phyloP scores from a whole-genome alignment of 2,329 filamentous ascomycete genomes.

The Aspergillus alliaceus region DNA sequence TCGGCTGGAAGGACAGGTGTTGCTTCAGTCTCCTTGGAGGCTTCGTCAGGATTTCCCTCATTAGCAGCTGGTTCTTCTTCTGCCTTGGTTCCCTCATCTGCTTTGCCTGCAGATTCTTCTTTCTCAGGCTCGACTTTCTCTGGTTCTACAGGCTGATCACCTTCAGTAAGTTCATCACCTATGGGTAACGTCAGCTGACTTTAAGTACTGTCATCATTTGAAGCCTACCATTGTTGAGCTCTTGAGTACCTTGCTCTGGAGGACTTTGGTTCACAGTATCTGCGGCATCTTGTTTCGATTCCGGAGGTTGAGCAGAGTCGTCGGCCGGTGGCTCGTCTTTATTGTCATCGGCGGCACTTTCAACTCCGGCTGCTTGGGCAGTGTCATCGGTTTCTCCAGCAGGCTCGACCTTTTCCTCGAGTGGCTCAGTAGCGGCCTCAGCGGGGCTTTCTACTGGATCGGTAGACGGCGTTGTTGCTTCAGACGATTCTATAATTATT shows the following conservation, averaged over 20 bases:
- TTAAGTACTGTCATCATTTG: neutral
- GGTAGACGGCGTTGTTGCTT: constrained; percentile 25
- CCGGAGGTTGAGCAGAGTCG: neutral
- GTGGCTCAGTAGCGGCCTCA: constrained; percentile 15
- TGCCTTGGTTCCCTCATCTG: constrained; percentile 31
- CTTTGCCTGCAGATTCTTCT: constrained; percentile 33
- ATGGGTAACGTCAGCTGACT: constrained; percentile 13
- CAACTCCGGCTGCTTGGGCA: constrained; percentile 7
- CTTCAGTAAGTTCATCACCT: constrained; percentile 38
- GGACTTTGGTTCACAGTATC: constrained; percentile 4
- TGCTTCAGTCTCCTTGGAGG: constrained; percentile 3
- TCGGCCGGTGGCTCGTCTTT: constrained; percentile 6
- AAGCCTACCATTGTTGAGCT: constrained; percentile 25
- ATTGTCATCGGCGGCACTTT: neutral
- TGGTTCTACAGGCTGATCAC: constrained; percentile 28
- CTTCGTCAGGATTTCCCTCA: constrained; percentile 12
- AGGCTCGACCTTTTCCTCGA: constrained; percentile 21
- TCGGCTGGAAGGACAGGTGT: neutral
- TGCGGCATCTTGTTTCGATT: constrained; percentile 5
- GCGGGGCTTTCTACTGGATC: constrained; percentile 21
- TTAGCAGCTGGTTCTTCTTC: constrained; percentile 20
- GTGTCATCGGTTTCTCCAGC: constrained; percentile 10
- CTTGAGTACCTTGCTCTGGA: constrained; percentile 12
- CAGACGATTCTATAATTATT: constrained; percentile 23
- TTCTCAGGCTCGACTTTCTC: constrained; percentile 37